A percentile compares a stretch with the other conserved stretches of the same genome.
Conservation (phyloP, 2,329 filamentous ascomycete genomes). For the Monosporascus cannonballus region DNA sequence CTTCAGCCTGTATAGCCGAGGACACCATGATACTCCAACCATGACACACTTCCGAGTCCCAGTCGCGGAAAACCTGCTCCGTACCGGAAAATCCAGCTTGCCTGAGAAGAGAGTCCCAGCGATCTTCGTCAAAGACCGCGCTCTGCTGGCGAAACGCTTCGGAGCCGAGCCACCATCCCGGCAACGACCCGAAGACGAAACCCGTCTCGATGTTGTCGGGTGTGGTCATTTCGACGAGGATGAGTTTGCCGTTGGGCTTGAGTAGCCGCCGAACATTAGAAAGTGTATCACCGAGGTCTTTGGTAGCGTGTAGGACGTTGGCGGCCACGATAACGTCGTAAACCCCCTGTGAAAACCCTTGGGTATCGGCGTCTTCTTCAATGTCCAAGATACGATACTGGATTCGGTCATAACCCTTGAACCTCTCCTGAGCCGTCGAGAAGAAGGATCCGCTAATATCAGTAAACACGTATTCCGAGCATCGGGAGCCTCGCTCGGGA, state of each 20-base stretch:
- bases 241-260: slow-evolving; percentile 14
- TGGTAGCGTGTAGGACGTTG: slow-evolving; percentile 17
- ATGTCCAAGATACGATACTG: slow-evolving; percentile 26
- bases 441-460: slow-evolving; percentile 1
- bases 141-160: slow-evolving; percentile 1
- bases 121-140: slow-evolving; percentile 1
- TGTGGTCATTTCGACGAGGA: slow-evolving; percentile 13
- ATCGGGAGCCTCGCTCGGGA: not conserved
- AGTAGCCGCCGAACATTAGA: slow-evolving; percentile 14
- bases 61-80: no score
- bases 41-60: no score
- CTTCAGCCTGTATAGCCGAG: no score
- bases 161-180: slow-evolving; percentile 12
- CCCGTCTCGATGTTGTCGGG: slow-evolving; percentile 2
- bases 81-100: not conserved
- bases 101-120: slow-evolving; percentile 4
- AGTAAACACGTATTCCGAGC: slow-evolving; percentile 1
- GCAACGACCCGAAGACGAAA: slow-evolving; percentile 10
- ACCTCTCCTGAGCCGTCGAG: no score
- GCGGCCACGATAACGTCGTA: slow-evolving; percentile 21
- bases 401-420: slow-evolving; percentile 13
- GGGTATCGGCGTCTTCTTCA: slow-evolving; percentile 12
- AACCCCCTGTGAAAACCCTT: slow-evolving; percentile 4
- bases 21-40: no score
- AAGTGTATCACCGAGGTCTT: slow-evolving; percentile 9